These are phyloP conservation scores for Boletales sp. DNA, from an alignment of 768 basidiomycete genomes.

Conservation along the genomic window DNA sequence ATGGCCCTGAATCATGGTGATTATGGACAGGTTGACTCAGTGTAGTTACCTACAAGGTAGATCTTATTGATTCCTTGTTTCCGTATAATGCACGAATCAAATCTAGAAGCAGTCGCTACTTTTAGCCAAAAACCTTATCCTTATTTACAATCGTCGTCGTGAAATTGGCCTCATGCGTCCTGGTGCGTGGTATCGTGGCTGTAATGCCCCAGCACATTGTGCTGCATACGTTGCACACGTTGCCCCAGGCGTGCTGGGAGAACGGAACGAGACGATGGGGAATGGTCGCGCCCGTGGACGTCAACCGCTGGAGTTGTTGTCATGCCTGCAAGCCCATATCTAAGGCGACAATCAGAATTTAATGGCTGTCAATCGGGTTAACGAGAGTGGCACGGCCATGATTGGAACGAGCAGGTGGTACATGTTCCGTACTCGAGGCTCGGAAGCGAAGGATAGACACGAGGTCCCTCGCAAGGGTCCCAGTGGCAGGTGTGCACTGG, in stretches of 20 bases:
- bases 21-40: slow-evolving; percentile 4
- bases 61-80: slow-evolving; percentile 19
- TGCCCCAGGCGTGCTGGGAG: not conserved
- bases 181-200: not conserved
- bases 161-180: slow-evolving; percentile 18
- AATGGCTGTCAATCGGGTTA: not conserved
- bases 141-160: slow-evolving; percentile 15
- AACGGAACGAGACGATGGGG: too few species aligned
- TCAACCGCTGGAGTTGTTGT: not conserved
- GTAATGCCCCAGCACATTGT: too few species aligned
- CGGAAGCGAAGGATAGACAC: slow-evolving; percentile 24
- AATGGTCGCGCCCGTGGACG: not conserved
- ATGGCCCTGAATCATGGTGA: not conserved
- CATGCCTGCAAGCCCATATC: slow-evolving; percentile 8
- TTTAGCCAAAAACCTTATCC: slow-evolving; percentile 29
- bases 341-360: slow-evolving; percentile 1
- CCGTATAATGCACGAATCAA: slow-evolving; percentile 16
- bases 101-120: slow-evolving; percentile 20
- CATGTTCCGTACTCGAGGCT: slow-evolving; percentile 23
- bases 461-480: slow-evolving; percentile 11
- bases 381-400: not conserved
- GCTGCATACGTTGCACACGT: slow-evolving; percentile 17
- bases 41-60: slow-evolving; percentile 6
- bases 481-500: slow-evolving; percentile 5
- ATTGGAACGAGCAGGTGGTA: slow-evolving; percentile 14